Evolutionary conservation across 2,329 filamentous ascomycete species (phyloP), one percentile per base, ranked within the genome.

Genomic region (Penicillium frequentans): DNA sequence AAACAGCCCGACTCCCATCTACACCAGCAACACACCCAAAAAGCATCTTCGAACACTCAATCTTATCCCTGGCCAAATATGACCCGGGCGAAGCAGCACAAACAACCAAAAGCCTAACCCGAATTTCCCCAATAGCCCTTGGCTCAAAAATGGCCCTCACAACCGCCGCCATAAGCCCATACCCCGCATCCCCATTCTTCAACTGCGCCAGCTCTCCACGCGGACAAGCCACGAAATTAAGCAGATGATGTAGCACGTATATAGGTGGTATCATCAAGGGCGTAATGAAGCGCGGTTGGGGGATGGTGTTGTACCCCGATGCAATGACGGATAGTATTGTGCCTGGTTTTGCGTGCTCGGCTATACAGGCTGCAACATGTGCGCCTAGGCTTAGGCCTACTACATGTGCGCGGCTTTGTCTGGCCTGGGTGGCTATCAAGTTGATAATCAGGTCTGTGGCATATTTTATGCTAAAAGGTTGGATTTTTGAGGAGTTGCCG

Each of bases 311-410:
- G 44, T 56, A 59, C 16, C 57, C 57, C 8, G 50, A 47, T 24
- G 49, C 52, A 13, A 59, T 43, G 6, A 54, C 31, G 10, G 57
- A 59, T 29, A 44, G 27, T 19, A 59, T 54, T 13, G 52, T 50
- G 19, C 44, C 54, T 55, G 54, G 56, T 4, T 16, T n/a, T 16
- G 55, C 55, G 35, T n/a, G 50, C 11, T 48, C 56, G 23, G 58
- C 60, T 13, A 61, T 37, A 37, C 45, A 39, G 7, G 55, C 55
- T 5, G 56, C 59, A 10, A 61, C 53, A 16, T 63, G 56, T 4
- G 61, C 56, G 27, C 61, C 61, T 10, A 63, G 54, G 54, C 61
- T 63, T n/a, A 57, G 43, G 29, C 61, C 61, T 27, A 63, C 47
- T 4, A 63, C 42, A 26, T 63, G 61, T 2, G 45, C 61, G 26